Evolutionary conservation across 192 early-diverging fungal species (phyloP).

Genomic region (Mortierella claussenii): DNA sequence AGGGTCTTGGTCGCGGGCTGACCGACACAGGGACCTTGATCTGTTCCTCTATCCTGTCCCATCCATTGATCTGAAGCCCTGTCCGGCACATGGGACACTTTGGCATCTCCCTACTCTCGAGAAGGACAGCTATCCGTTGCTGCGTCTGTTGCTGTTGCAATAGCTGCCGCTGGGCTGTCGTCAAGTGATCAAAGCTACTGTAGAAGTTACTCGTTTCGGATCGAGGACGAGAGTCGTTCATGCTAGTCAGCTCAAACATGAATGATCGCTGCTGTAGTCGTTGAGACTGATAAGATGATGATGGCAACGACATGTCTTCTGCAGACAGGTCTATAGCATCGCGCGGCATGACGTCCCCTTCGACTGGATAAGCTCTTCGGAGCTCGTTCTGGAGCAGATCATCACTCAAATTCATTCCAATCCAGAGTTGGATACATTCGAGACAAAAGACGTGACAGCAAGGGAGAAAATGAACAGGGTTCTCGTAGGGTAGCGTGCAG

Average conservation of each 20-base stretch:
- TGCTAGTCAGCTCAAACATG: conserved; percentile 46
- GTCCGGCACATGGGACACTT: conserved; percentile 52
- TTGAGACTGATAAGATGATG: not conserved
- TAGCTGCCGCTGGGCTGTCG: conserved; percentile 18
- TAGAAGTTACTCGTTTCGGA: conserved; percentile 20
- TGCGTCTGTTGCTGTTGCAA: conserved; percentile 39
- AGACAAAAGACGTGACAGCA: conserved; percentile 53
- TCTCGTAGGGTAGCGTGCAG: conserved; percentile 47
- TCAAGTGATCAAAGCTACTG: conserved; percentile 17
- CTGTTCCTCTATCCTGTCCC: conserved; percentile 48
- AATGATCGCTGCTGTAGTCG: conserved; percentile 28
- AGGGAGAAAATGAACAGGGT: conserved; percentile 51
- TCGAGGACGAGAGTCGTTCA: conserved; percentile 17
- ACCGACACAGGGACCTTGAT: conserved; percentile 38
- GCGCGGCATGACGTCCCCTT: conserved; percentile 8
- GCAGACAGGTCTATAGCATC: not conserved
- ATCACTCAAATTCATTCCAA: conserved; percentile 48
- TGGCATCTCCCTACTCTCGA: conserved; percentile 41
- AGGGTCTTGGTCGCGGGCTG: conserved; percentile 14
- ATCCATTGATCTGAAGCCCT: conserved; percentile 40
- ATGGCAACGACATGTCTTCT: not conserved
- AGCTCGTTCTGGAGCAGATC: conserved; percentile 46
- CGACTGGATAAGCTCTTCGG: conserved; percentile 37
- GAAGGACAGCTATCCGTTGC: conserved; percentile 30
- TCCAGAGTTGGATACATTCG: conserved; percentile 52